Evolutionary conservation across 768 basidiomycete genomes (phyloP), one percentile per base, ranked within the genome.

Genomic region (Mycena vitilis): DNA sequence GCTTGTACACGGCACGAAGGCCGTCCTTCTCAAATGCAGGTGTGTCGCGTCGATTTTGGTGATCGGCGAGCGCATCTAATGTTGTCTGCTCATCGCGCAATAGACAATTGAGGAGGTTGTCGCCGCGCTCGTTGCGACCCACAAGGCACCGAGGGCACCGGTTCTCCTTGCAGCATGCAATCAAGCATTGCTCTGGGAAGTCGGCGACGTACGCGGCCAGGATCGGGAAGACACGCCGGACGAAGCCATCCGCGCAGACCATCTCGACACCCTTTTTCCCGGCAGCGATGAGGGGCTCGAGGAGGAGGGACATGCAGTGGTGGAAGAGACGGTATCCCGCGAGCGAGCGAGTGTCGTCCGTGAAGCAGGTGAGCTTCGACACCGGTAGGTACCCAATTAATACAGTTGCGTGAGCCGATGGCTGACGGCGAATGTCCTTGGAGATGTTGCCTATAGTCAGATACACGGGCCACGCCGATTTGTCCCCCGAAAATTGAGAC

Each of bases 321-420:
- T 84, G 82, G 62, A 82, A 81, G 0, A 80, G 73, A 2, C 75
- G 71, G n/a, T 78, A 76, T 4, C 65, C 68, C 0, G 62, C 73
- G 4, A 49, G 48, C n/a, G 48, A 49, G 8, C 48, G 48, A 4
- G 48, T 49, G 48, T 49, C 48, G 20, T 49, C 45, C 5, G 68
- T 67, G 45, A 73, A 73, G 57, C 73, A 76, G 5, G 75, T 71
- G 2, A 82, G 71, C 60, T 79, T 79, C 15, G 75, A 64, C 2
- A 79, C 74, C 4, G 81, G 80, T 2, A 83, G 63, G 57, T 81
- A 81, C 10, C 74, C 81, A 0, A 83, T 36, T 0, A 82, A 71
- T 1, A 80, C 62, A 3, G 65, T 71, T 0, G 78, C 80, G 15
- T 72, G 75, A 22, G 61, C 42, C 0, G 75, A 75, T 0, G 76